Evolutionary conservation across 192 early-diverging fungal genomes (phyloP).

Genomic region (Podila epigama): DNA sequence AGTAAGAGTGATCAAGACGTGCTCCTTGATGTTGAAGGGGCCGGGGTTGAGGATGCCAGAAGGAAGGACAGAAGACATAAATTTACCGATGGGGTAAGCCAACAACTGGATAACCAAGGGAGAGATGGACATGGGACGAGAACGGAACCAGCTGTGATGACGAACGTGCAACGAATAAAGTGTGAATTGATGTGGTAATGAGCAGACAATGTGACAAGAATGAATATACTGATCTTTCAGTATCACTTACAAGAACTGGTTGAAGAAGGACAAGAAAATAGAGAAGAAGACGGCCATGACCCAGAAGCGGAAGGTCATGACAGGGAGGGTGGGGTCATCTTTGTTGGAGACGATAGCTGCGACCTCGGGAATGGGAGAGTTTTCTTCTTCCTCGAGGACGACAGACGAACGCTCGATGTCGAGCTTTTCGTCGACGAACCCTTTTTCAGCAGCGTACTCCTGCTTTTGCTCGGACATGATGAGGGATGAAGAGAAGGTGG

Average conservation of each 20-base stretch:
- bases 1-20: conserved; percentile 63
- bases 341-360: conserved; percentile 46
- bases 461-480: conserved; percentile 11
- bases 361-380: conserved; percentile 47
- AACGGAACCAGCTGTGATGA: conserved; percentile 51
- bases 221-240: background rate
- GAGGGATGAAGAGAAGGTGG: background rate
- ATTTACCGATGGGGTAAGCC: conserved; percentile 54
- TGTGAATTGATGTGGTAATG: too few species aligned
- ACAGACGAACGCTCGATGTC: conserved; percentile 29
- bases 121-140: conserved; percentile 49
- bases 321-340: conserved; percentile 53
- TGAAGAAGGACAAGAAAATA: conserved; percentile 23
- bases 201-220: too few species aligned
- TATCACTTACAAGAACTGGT: conserved; percentile 39
- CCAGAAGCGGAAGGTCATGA: conserved; percentile 60
- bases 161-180: too few species aligned
- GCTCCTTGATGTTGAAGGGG: conserved; percentile 74
- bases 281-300: conserved; percentile 30
- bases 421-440: conserved; percentile 22
- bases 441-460: conserved; percentile 19
- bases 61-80: conserved; percentile 52
- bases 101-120: conserved; percentile 58
- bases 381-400: conserved; percentile 27
- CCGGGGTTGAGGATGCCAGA: conserved; percentile 60